Evolutionary conservation across 306 rosid species (phyloP).

Genomic region (Styphnolobium japonicum): DNA sequence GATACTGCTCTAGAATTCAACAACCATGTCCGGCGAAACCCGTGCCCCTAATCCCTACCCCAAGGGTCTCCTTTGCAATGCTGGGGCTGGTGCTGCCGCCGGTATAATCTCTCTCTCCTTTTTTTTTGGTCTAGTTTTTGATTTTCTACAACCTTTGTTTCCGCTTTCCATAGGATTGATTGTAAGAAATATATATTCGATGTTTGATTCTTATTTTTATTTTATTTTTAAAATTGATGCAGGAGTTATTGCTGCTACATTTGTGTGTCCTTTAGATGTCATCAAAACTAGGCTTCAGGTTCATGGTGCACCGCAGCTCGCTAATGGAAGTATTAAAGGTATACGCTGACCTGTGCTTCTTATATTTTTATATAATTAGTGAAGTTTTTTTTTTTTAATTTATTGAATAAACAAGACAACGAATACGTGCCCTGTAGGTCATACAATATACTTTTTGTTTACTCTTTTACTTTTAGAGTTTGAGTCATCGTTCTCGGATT

Average conservation of each 20-base stretch:
- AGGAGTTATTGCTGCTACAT: conserved; percentile 72
- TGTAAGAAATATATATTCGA: too few species aligned
- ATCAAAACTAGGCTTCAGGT: conserved; percentile 83
- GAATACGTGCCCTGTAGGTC: background rate
- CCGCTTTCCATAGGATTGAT: background rate
- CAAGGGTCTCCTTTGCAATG: conserved; percentile 57
- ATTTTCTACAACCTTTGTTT: background rate
- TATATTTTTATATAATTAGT: background rate
- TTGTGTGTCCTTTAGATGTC: conserved; percentile 76
- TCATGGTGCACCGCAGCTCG: conserved; percentile 47
- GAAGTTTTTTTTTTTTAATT: background rate
- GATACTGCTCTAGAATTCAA: background rate
- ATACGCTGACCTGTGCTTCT: background rate
- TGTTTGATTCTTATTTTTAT: too few species aligned
- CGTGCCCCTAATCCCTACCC: conserved; percentile 46
- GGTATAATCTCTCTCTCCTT: conserved; percentile 30
- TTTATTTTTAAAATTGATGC: background rate
- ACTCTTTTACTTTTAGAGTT: conserved; percentile 1
- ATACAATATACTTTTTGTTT: background rate
- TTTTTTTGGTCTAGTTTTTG: too few species aligned
- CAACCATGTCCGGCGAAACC: conserved; percentile 40
- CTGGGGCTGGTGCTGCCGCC: conserved; percentile 77
- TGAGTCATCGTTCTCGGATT: background rate
- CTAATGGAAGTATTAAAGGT: conserved; percentile 48
- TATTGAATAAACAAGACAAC: background rate